Base-by-base conservation (phyloP, 129 eudicot species). In the Oenanthe sinensis region DNA sequence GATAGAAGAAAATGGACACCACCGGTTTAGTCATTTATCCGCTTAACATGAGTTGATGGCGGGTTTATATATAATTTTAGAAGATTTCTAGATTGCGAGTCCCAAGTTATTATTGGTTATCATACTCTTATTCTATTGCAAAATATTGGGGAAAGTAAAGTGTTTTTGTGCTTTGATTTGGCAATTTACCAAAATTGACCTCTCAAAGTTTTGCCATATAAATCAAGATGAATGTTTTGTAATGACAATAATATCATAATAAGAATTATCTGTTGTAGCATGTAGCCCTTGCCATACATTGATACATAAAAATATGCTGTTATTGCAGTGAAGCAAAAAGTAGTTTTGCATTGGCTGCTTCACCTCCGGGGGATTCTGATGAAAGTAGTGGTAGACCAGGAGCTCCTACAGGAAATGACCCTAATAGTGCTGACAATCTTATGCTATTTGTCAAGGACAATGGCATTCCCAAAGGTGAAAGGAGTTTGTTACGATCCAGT, bases 331-430 rank as follows among this genome's bases (percentile, higher is more conserved):
- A 67, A 67, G 22, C 72, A 67, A 67, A 67, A 30, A 40, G 42
- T 67, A 33, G 72, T 67, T 33, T 67, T 67, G 72, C 72, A 26
- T 13, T 67, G 72, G 72, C 42, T 30, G 72, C 43, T 67, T 94
- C 97, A 79, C 88, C 92, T 85, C 87, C 82, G 80, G 97, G 96
- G 77, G 96, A 91, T 88, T 94, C 98, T 69, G 92, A 91, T 79
- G 96, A 88, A 78, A 94, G 98, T 79, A 91, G 96, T 78, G 96
- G 90, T 75, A 85, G 92, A 80, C 85, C 86, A 78, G 93, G 89
- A 77, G 89, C 71, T 70, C 82, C 80, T 81, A 72, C 87, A 43
- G 86, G 78, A 78, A 81, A 85, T 86, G 98, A 91, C 77, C 93
- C 97, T 3, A 88, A 89, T 79, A 86, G 89, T 85, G 97, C 96